Base-by-base conservation (phyloP, 306 rosid genomes). In the Medicago truncatula region DNA sequence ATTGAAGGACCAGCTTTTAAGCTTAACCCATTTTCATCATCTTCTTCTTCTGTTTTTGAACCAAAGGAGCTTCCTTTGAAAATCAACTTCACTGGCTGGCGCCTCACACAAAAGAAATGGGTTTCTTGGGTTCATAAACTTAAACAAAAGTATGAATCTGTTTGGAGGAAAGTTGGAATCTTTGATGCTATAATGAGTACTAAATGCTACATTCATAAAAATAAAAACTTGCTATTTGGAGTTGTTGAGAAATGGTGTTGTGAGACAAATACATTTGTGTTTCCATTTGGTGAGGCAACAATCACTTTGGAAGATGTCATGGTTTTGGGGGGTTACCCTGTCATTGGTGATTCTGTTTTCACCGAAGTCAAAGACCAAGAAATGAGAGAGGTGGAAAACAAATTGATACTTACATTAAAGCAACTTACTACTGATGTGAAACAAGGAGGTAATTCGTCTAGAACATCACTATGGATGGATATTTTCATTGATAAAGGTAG, bases 161-260 rank as follows among this genome's bases (percentile, higher is more conserved):
- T 74, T 20, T 89, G 89, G 89, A 28, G 39, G n/a, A 20, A 46
- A 16, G 81, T 82, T 31, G 90, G 88, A 5, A 91, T 91, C 9
- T 52, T 65, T 36, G 89, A 89, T 2, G 49, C 49, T 11, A 41
- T 41, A 2, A 41, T 41, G 12, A 41, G 4, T 11, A 41, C 46
- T 2, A 15, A 34, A 28, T 78, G 8, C 34, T 0, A n/a, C 18
- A 67, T 88, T 1, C 0, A 3, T 7, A 78, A 25, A 65, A 18
- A 44, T 54, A 11, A 73, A 12, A 77, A 79, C 2, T 7, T 91
- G 69, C 15, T 87, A 20, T 50, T 79, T 12, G 83, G 28, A 7
- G 71, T 89, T 17, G 84, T 73, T 0, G 75, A 81, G 18, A 72
- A 39, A 3, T 87, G 92, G 59, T 53, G 59, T 53, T 53, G 6